These are phyloP conservation scores for Erodium moschatum DNA, from an alignment of 441 rosid species.

Conservation along the genomic window DNA sequence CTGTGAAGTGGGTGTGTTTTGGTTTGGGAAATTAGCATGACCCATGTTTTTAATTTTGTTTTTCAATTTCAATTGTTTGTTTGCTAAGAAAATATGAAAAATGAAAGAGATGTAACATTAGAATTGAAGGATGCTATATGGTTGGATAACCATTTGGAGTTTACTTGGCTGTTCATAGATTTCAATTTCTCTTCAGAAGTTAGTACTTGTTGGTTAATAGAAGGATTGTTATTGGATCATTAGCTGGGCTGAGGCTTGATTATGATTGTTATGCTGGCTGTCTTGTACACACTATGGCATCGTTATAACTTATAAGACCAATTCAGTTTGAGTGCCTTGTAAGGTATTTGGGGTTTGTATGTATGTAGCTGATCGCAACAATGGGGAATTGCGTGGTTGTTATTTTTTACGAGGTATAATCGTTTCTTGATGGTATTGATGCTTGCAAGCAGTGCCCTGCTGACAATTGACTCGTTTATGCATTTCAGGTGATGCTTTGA, in stretches of 20 bases:
- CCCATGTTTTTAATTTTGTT: not conserved
- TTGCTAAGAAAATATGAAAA: not conserved
- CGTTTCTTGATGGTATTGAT: not conserved
- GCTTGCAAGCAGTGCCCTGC: not conserved
- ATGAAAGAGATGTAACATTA: not conserved
- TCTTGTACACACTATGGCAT: not conserved
- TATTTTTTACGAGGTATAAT: not conserved
- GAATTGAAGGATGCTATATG: not conserved
- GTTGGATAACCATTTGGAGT: not conserved
- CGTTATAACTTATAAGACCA: not conserved
- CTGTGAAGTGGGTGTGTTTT: not conserved
- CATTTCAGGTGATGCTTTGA: slow-evolving; percentile 80
- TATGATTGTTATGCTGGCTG: not conserved
- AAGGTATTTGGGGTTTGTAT: not conserved
- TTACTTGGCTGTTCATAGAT: not conserved
- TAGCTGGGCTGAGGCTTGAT: not conserved
- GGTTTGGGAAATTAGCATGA: not conserved
- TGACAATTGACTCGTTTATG: not conserved
- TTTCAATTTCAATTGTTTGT: not conserved
- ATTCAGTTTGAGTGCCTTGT: not conserved
- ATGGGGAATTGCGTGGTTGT: not conserved
- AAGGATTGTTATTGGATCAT: not conserved
- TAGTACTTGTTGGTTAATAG: not conserved
- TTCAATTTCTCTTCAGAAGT: not conserved
- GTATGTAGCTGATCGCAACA: not conserved